Conservation (phyloP, 2,329 filamentous ascomycete species). For the Fusarium marasasianum region DNA sequence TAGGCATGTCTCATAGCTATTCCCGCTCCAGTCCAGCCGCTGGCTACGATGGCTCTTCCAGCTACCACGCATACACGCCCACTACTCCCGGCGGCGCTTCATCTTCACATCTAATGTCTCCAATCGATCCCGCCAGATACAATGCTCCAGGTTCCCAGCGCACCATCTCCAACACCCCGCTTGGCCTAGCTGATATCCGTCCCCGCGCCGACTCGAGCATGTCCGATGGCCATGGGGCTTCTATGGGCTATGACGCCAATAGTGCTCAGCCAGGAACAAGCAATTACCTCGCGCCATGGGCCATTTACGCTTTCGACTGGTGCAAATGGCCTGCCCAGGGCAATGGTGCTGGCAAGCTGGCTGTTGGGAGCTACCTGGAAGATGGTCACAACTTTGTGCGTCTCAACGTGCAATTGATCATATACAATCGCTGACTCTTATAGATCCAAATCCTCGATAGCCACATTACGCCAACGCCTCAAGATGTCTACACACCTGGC, state of each 20-base stretch:
- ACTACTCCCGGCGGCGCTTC: conserved; percentile 69
- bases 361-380: conserved; percentile 94
- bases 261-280: conserved; percentile 77
- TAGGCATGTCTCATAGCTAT: conserved; percentile 77
- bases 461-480: conserved; percentile 75
- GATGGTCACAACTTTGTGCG: conserved; percentile 95
- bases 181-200: conserved; percentile 91
- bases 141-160: conserved; percentile 66
- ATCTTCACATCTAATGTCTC: conserved; percentile 72
- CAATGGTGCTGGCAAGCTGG: conserved; percentile 88
- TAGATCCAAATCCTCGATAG: conserved; percentile 98
- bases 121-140: conserved; percentile 63
- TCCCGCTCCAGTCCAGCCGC: conserved; percentile 84
- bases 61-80: conserved; percentile 66
- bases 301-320: conserved; percentile 97
- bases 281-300: conserved; percentile 94
- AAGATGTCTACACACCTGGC: conserved; percentile 75
- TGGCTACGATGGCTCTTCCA: conserved; percentile 62
- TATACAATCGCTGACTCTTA: conserved; percentile 6
- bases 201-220: conserved; percentile 85
- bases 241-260: conserved; percentile 71
- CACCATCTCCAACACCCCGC: conserved; percentile 80
- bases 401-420: not conserved
- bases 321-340: conserved; percentile 93
- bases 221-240: conserved; percentile 74